These are phyloP conservation scores for Asterella californica DNA, from an alignment of 225 moss, liverwort and hornwort species.

Conservation along the genomic window DNA sequence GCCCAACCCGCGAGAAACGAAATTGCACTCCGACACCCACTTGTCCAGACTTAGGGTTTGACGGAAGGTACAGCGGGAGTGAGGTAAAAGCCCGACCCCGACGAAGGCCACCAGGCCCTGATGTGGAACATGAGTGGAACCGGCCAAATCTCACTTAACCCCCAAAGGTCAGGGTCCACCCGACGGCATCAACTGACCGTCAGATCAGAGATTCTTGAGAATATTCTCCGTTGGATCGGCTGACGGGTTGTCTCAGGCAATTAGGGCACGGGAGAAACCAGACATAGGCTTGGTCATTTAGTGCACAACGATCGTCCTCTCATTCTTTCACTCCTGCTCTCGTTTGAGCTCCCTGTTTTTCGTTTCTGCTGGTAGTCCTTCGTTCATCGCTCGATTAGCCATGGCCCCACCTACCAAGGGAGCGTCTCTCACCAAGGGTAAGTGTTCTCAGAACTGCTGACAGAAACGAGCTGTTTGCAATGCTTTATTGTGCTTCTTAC, in stretches of 20 bases:
- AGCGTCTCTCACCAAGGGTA: too few relatives aligned
- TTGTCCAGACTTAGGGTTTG: constrained; percentile 10
- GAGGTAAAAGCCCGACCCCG: background rate
- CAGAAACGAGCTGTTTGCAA: too few relatives aligned
- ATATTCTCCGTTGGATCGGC: background rate
- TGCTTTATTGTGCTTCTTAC: too few relatives aligned
- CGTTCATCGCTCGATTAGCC: too few relatives aligned
- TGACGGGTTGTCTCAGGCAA: background rate
- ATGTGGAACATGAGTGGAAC: background rate
- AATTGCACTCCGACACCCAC: background rate
- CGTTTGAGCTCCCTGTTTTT: too few relatives aligned
- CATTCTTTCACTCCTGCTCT: too few relatives aligned
- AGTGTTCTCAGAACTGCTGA: too few relatives aligned
- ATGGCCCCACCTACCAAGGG: too few relatives aligned
- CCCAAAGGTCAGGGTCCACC: background rate
- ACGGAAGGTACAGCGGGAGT: background rate
- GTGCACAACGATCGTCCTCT: too few relatives aligned
- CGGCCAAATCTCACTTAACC: constrained; percentile 3
- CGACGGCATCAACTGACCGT: background rate
- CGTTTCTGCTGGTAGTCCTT: too few relatives aligned
- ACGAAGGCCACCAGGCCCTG: background rate
- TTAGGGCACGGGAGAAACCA: constrained; percentile 15
- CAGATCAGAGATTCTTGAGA: background rate
- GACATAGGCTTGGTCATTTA: constrained; percentile 11
- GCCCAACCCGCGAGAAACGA: background rate